Evolutionary conservation across 805 yeast genomes (phyloP).

Genomic region (Wickerhamomyces canadensis): DNA sequence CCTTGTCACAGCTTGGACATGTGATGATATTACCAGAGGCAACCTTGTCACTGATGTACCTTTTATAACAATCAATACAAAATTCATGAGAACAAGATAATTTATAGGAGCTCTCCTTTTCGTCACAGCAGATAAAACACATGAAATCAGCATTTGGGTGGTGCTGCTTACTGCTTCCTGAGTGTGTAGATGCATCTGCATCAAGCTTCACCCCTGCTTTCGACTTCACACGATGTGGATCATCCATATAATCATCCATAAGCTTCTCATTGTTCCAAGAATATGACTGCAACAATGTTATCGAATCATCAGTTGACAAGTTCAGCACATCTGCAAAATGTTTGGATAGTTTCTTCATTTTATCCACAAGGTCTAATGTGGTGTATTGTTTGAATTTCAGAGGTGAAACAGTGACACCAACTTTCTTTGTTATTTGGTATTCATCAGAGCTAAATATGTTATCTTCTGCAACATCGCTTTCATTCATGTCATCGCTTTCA

Average conservation of each 20-base stretch:
- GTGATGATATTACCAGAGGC: slow-evolving; percentile 41
- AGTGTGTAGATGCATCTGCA: too few relatives aligned
- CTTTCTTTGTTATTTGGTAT: too few relatives aligned
- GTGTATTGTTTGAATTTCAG: slow-evolving; percentile 22
- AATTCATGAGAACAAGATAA: slow-evolving; percentile 66
- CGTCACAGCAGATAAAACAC: slow-evolving; percentile 75
- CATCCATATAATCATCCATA: slow-evolving; percentile 48
- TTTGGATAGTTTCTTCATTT: slow-evolving; percentile 23
- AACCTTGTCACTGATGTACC: slow-evolving; percentile 46
- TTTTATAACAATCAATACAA: slow-evolving; percentile 64
- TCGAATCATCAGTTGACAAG: slow-evolving; percentile 33
- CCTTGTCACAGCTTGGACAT: slow-evolving; percentile 59
- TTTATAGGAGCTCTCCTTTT: slow-evolving; percentile 37
- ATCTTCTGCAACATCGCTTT: too few relatives aligned
- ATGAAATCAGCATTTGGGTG: slow-evolving; percentile 26
- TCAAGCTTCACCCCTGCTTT: slow-evolving; percentile 27
- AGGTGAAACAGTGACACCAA: too few relatives aligned
- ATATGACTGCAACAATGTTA: slow-evolving; percentile 40
- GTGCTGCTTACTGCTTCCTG: not conserved
- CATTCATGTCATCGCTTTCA: slow-evolving; percentile 21
- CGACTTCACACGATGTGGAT: slow-evolving; percentile 29
- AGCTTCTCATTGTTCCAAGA: slow-evolving; percentile 57
- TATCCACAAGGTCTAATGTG: slow-evolving; percentile 21
- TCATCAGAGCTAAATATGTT: too few relatives aligned
- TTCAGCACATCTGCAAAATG: slow-evolving; percentile 33